Evolutionary conservation across 1,139 yeast genomes (phyloP).

Genomic region (Debaryomycetaceae sp.): DNA sequence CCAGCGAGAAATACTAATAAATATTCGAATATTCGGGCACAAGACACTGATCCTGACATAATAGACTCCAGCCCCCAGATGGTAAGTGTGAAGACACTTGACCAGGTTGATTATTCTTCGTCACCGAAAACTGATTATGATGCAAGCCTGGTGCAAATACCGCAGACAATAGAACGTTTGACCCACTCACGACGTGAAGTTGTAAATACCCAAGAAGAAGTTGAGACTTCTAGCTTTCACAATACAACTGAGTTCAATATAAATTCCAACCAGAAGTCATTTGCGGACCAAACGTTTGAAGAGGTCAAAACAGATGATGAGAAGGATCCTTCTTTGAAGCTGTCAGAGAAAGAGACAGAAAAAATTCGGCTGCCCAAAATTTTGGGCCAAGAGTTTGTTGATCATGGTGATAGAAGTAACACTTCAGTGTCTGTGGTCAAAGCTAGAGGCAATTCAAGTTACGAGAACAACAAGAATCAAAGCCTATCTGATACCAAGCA

Average conservation of each 20-base stretch:
- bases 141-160: constrained; percentile 10
- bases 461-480: neutral
- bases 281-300: constrained; percentile 6
- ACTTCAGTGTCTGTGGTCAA: neutral
- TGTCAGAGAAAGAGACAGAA: neutral
- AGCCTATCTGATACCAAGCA: neutral
- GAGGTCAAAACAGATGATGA: constrained; percentile 14
- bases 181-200: constrained; percentile 14
- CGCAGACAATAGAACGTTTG: constrained; percentile 10
- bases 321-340: constrained; percentile 4
- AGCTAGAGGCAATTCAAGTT: neutral
- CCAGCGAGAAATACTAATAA: neutral
- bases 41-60: no score
- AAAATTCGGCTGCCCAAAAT: neutral
- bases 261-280: neutral
- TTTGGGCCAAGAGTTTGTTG: no score
- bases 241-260: neutral
- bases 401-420: constrained; percentile 1
- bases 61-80: neutral
- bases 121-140: constrained; percentile 1
- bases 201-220: constrained; percentile 17
- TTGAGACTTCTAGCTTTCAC: constrained; percentile 1
- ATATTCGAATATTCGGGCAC: neutral
- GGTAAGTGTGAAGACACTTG: neutral
- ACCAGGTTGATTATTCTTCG: neutral